Evolutionary conservation across 2,329 filamentous ascomycete species (phyloP).

Genomic region (Macrophomina pseudophaseolina): DNA sequence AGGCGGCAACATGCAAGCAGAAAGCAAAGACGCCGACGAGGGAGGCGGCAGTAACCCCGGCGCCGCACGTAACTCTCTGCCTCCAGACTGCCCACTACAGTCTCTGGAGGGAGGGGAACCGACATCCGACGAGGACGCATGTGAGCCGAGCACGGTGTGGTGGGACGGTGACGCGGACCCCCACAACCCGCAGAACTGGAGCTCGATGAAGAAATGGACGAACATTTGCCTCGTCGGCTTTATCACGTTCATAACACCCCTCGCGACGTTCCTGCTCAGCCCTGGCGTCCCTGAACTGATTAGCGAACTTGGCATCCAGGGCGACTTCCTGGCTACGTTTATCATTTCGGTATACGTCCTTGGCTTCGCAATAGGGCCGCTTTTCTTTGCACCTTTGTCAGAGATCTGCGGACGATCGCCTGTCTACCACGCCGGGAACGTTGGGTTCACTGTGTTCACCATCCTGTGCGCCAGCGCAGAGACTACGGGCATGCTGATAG

Average conservation of each 20-base stretch:
- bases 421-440: slow-evolving; percentile 32
- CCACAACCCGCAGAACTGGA: slow-evolving; percentile 35
- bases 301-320: slow-evolving; percentile 30
- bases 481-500: slow-evolving; percentile 33
- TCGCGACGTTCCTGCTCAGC: slow-evolving; percentile 35
- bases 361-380: slow-evolving; percentile 35
- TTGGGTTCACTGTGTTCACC: slow-evolving; percentile 30
- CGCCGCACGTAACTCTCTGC: too few species aligned
- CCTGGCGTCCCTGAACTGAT: slow-evolving; percentile 34
- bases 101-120: too few species aligned
- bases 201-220: slow-evolving; percentile 35
- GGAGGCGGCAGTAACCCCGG: too few species aligned
- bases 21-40: too few species aligned
- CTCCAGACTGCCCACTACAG: too few species aligned
- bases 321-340: slow-evolving; percentile 31
- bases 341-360: slow-evolving; percentile 36
- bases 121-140: too few species aligned
- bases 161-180: slow-evolving; percentile 32
- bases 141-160: not conserved
- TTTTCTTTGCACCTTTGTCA: slow-evolving; percentile 37
- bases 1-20: too few species aligned
- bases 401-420: slow-evolving; percentile 36
- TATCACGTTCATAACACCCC: slow-evolving; percentile 37
- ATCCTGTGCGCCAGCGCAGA: slow-evolving; percentile 36
- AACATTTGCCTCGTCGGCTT: slow-evolving; percentile 39